These are phyloP conservation scores for Brassica juncea DNA, from an alignment of 345 rosid species.

Conservation along the genomic window DNA sequence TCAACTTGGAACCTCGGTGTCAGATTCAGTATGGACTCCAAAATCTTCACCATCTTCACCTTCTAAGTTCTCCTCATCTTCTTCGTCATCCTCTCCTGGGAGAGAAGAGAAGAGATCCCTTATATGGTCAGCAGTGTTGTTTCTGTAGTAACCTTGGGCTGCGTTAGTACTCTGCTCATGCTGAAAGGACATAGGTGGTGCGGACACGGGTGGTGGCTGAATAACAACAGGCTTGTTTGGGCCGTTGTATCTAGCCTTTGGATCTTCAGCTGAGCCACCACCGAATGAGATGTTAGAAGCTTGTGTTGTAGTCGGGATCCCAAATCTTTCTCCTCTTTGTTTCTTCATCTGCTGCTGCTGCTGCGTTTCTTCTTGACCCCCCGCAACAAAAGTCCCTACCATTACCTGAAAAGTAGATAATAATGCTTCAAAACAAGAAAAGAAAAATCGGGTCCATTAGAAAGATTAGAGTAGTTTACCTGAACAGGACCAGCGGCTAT, in stretches of 20 bases:
- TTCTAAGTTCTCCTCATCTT: conserved; percentile 8
- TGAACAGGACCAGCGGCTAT: conserved; percentile 94
- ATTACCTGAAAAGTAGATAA: conserved; percentile 54
- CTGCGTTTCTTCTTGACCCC: conserved; percentile 45
- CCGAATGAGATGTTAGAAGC: conserved; percentile 37
- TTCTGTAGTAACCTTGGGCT: conserved; percentile 24
- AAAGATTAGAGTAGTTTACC: conserved; percentile 43
- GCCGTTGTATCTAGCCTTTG: conserved; percentile 28
- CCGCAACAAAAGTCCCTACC: conserved; percentile 68
- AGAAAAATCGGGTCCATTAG: no score
- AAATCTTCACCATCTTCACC: conserved; percentile 51
- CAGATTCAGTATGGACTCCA: conserved; percentile 51
- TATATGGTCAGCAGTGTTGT: conserved; percentile 36
- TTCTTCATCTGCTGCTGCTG: conserved; percentile 58
- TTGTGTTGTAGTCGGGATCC: conserved; percentile 21
- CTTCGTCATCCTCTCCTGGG: conserved; percentile 34
- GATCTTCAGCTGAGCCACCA: conserved; percentile 30
- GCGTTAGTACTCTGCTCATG: conserved; percentile 28
- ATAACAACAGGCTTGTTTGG: conserved; percentile 30
- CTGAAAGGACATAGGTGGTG: conserved; percentile 31
- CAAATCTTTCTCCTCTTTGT: conserved; percentile 43
- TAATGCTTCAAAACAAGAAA: conserved; percentile 15
- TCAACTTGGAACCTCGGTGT: conserved; percentile 56
- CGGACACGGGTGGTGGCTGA: conserved; percentile 21
- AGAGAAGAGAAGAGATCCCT: conserved; percentile 39